Percentiles rank a stretch among this genome's conserved stretches.
These are phyloP conservation scores for Elaeis oleifera DNA, from an alignment of 202 grass and related monocot genomes.

Conservation along the genomic window DNA sequence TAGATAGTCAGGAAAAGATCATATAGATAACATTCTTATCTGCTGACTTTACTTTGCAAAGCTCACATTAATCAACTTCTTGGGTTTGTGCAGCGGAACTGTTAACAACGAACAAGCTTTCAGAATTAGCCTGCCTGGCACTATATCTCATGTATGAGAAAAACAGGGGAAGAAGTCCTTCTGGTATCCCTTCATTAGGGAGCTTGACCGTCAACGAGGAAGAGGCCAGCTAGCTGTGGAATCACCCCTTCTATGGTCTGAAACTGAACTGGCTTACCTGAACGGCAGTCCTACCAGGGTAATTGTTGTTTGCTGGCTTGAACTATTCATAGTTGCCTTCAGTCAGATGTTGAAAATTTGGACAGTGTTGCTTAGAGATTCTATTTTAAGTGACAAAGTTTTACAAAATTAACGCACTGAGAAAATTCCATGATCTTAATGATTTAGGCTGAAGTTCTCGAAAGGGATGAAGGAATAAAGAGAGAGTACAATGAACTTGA, in stretches of 20 bases:
- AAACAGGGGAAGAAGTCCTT: constrained; percentile 89
- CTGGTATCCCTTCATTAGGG: constrained; percentile 93
- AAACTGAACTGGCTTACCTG: constrained; percentile 77
- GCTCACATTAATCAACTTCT: constrained; percentile 11
- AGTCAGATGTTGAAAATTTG: too few species aligned
- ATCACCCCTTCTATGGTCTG: constrained; percentile 85
- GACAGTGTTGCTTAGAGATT: background rate
- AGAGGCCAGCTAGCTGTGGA: constrained; percentile 93
- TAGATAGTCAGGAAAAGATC: too few species aligned
- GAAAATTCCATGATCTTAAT: background rate
- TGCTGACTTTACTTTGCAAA: constrained; percentile 10
- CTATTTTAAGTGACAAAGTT: too few species aligned
- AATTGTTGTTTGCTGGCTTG: constrained; percentile 10
- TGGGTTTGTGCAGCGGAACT: constrained; percentile 62
- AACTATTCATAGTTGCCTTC: background rate
- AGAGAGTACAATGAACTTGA: constrained; percentile 95
- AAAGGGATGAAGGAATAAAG: constrained; percentile 80
- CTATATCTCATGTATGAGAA: constrained; percentile 99
- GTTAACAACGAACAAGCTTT: constrained; percentile 93
- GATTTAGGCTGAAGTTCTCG: constrained; percentile 70
- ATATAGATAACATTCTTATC: constrained; percentile 9
- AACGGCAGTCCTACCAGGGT: constrained; percentile 82
- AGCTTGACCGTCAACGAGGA: constrained; percentile 89
- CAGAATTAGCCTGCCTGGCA: constrained; percentile 95
- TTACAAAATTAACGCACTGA: background rate